These are phyloP conservation scores for Dendrobium chrysotoxum DNA, from an alignment of 106 monocot genomes.

Conservation along the genomic window DNA sequence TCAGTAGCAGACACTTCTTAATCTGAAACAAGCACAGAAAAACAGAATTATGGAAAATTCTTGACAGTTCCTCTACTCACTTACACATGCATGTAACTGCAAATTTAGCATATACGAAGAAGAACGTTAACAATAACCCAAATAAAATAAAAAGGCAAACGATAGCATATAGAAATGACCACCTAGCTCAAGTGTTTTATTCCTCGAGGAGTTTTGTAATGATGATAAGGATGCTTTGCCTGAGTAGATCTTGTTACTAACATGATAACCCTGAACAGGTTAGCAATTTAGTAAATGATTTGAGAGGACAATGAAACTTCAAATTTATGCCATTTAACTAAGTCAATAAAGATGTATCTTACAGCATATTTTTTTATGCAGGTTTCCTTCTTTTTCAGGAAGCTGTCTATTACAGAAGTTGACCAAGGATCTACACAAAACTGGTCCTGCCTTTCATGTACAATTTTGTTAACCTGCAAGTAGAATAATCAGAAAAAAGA, in stretches of 20 bases:
- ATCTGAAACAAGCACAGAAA: not conserved
- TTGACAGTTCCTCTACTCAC: not conserved
- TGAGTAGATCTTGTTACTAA: slow-evolving; percentile 43
- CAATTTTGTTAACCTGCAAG: slow-evolving; percentile 18
- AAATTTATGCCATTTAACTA: not conserved
- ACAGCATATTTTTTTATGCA: slow-evolving; percentile 37
- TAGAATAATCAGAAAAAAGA: not conserved
- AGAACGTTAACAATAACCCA: not conserved
- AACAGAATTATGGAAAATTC: not conserved
- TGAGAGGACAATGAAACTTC: not conserved
- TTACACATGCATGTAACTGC: not conserved
- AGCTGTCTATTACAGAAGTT: slow-evolving; percentile 20
- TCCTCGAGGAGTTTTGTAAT: slow-evolving; percentile 45
- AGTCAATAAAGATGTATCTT: slow-evolving; percentile 9
- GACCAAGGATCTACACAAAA: slow-evolving; percentile 45
- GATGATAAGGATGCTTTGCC: slow-evolving; percentile 56
- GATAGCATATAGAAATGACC: not conserved
- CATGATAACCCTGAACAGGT: slow-evolving; percentile 49
- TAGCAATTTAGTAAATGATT: slow-evolving; percentile 3
- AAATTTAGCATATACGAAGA: not conserved
- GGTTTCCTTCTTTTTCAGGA: slow-evolving; percentile 34
- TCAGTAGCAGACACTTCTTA: not conserved
- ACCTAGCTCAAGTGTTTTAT: slow-evolving; percentile 83
- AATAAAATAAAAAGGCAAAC: not conserved
- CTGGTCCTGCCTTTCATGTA: slow-evolving; percentile 6